Evolutionary conservation across 768 basidiomycete genomes (phyloP), one percentile per base, ranked within the genome.

Genomic region (Mycena chlorophos): DNA sequence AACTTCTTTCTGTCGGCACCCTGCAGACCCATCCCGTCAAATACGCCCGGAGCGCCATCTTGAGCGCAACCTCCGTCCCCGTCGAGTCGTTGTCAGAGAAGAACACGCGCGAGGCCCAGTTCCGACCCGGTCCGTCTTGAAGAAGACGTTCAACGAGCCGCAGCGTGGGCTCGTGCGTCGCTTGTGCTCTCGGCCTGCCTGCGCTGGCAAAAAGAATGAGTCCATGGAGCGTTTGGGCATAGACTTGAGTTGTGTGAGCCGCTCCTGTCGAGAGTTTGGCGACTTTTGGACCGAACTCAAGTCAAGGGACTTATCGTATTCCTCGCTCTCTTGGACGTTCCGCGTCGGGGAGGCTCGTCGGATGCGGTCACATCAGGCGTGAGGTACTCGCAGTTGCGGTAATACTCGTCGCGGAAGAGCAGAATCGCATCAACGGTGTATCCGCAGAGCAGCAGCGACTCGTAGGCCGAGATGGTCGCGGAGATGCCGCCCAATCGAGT

Each of bases 81-180:
- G 96, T 98, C 20, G 93, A 92, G 16, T 96, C 96, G 61, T 98
- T 89, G 66, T 98, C 96, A 4, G 91, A 91, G 71, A 90, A 93
- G 73, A 96, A 98, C 3, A 85, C 96, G 19, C 92, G 83, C 6
- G 84, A 80, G 1, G 96, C 96, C 96, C 96, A 98, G 2, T 88
- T 90, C 55, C 78, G 80, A 0, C 96, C 96, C 3, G 95, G 94
- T 1, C 90, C 91, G 23, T 80, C 66, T 23, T 75, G 68, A 17
- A 96, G 71, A 20, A 98, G 77, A 19, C 82, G 81, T 66, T 98
- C 95, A 1, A 92, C 86, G 20, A 98, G 82, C 28, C 80, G 73
- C 3, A 98, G 76, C 0, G 96, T 96, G 8, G 96, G 96, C 3
- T 82, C 78, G 66, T 98, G 90, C 0, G 86, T 86, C 2, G 91